phyloP scores from a whole-genome alignment of 2,329 filamentous ascomycete species.

The Graphilbum sp. region DNA sequence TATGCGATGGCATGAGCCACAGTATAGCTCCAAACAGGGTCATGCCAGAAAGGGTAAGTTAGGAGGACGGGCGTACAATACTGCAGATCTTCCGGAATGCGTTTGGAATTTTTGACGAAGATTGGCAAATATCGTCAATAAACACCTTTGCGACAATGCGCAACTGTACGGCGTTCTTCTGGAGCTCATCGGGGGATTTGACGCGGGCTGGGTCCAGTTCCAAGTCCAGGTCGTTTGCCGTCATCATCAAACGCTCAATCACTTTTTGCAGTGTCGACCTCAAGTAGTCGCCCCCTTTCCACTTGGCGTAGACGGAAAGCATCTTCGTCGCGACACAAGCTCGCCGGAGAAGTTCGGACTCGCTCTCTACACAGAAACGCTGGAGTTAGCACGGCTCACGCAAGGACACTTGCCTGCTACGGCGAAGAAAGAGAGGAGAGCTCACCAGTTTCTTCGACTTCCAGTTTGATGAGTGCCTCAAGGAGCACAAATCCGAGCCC shows the following conservation, averaged over 20 bases:
- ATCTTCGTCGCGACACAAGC: constrained; percentile 59
- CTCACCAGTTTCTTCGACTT: constrained; percentile 48
- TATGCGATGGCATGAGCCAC: too few species aligned
- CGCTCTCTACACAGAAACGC: constrained; percentile 33
- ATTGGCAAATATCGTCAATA: constrained; percentile 53
- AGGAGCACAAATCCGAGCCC: constrained; percentile 46
- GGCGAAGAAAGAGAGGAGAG: neutral
- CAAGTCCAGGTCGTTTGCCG: constrained; percentile 49
- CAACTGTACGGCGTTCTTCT: constrained; percentile 50
- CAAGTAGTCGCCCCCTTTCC: constrained; percentile 50
- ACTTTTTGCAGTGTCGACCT: constrained; percentile 50
- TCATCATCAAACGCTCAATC: constrained; percentile 47
- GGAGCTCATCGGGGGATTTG: constrained; percentile 41
- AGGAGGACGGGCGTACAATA: constrained; percentile 19
- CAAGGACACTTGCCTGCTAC: neutral
- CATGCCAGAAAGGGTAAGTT: too few species aligned
- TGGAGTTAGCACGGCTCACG: neutral
- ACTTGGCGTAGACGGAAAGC: constrained; percentile 54
- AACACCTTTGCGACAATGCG: constrained; percentile 54
- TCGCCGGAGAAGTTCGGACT: constrained; percentile 49
- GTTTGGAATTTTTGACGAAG: constrained; percentile 41
- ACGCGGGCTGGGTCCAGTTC: constrained; percentile 51
- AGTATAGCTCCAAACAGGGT: too few species aligned
- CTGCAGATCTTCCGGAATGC: constrained; percentile 52
- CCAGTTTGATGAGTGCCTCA: constrained; percentile 50